Conservation (phyloP, 306 rosid genomes). For the Acacia crassicarpa region DNA sequence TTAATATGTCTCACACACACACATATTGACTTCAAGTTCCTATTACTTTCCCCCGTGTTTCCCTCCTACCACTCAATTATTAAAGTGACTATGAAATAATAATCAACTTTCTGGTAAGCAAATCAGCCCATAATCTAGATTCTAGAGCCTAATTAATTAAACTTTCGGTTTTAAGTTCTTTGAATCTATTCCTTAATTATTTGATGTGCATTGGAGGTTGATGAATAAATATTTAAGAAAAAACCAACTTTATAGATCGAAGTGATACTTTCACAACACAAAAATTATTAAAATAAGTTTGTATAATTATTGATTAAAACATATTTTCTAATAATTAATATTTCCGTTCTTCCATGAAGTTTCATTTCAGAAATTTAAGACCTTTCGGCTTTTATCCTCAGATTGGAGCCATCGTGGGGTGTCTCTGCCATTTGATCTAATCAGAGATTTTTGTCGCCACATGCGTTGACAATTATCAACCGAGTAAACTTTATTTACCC, state of each 20-base stretch:
- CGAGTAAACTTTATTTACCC: background rate
- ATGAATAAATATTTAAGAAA: background rate
- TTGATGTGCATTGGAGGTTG: background rate
- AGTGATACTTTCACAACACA: background rate
- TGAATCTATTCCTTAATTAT: background rate
- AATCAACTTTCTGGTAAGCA: slow-evolving; percentile 1
- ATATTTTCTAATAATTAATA: background rate
- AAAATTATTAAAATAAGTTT: too few relatives aligned
- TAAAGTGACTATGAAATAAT: slow-evolving; percentile 26
- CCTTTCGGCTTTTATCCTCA: background rate
- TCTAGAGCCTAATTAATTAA: background rate
- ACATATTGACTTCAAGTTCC: slow-evolving; percentile 21
- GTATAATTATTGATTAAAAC: background rate
- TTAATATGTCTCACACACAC: background rate
- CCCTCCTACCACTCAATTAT: slow-evolving; percentile 47
- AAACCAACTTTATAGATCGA: background rate
- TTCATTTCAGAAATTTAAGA: slow-evolving; percentile 7
- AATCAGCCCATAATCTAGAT: slow-evolving; percentile 27
- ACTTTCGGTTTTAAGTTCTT: slow-evolving; percentile 23
- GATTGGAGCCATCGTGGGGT: background rate
- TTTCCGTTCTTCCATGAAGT: slow-evolving; percentile 18
- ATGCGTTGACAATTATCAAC: background rate
- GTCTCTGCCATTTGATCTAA: background rate
- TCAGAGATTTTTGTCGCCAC: background rate
- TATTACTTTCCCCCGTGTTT: slow-evolving; percentile 39